These are phyloP conservation scores for Acer saccharum DNA, from an alignment of 345 rosid genomes.

Conservation along the genomic window DNA sequence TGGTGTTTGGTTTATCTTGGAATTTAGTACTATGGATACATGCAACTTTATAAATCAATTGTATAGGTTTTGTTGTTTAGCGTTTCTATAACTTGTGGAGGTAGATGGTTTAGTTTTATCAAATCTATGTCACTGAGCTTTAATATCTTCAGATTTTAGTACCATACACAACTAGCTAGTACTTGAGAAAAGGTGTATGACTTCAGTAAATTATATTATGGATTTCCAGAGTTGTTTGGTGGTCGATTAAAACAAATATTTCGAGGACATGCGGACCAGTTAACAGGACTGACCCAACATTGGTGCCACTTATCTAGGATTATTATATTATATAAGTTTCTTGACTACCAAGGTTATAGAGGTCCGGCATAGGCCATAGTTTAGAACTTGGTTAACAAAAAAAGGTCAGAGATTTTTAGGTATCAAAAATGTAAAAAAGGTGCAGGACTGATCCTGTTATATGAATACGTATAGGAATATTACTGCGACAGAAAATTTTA, in stretches of 20 bases:
- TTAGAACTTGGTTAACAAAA: background rate
- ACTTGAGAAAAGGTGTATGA: background rate
- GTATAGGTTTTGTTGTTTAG: background rate
- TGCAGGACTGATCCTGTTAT: background rate
- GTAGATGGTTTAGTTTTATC: slow-evolving; percentile 6
- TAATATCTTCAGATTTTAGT: background rate
- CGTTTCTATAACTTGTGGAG: slow-evolving; percentile 3
- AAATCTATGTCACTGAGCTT: background rate
- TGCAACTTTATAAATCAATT: background rate
- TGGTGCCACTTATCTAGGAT: background rate
- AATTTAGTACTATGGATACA: background rate
- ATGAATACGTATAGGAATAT: background rate
- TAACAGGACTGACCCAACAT: background rate
- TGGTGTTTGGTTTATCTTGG: background rate
- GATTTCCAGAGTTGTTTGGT: background rate
- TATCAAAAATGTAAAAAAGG: background rate
- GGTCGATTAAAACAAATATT: background rate
- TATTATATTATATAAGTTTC: background rate
- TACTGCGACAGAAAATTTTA: background rate
- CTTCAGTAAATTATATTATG: background rate
- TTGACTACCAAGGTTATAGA: background rate
- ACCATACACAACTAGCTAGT: too few species aligned
- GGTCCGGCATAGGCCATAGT: background rate
- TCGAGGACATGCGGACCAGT: background rate
- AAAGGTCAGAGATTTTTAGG: background rate